A percentile compares a stretch with the other conserved stretches of the same genome.
These are phyloP conservation scores for Aphanomyces astaci DNA, from an alignment of 352 stramenopile genomes.

Conservation along the genomic window DNA sequence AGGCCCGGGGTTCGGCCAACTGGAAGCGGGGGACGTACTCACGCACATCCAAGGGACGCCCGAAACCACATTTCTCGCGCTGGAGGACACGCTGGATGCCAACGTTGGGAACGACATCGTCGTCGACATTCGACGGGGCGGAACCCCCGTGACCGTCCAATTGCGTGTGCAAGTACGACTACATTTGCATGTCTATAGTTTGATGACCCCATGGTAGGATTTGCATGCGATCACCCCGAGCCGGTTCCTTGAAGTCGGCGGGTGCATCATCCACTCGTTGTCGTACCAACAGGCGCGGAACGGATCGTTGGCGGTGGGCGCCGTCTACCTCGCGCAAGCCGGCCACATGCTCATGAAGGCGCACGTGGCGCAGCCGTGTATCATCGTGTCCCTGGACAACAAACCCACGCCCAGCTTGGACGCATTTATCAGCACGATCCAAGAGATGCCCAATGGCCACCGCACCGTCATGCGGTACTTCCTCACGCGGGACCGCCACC, in stretches of 20 bases:
- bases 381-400: slow-evolving; percentile 78
- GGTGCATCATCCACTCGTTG: slow-evolving; percentile 79
- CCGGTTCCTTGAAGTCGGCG: slow-evolving; percentile 77
- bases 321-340: slow-evolving; percentile 78
- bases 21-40: slow-evolving; percentile 83
- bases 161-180: slow-evolving; percentile 34
- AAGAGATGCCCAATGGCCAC: slow-evolving; percentile 63
- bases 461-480: slow-evolving; percentile 81
- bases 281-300: slow-evolving; percentile 86
- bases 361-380: slow-evolving; percentile 72
- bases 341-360: slow-evolving; percentile 89
- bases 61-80: slow-evolving; percentile 75
- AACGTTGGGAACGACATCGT: slow-evolving; percentile 56
- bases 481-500: slow-evolving; percentile 79
- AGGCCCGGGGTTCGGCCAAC: slow-evolving; percentile 56
- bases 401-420: slow-evolving; percentile 74
- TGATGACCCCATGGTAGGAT: slow-evolving; percentile 36
- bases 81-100: slow-evolving; percentile 72
- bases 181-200: not conserved
- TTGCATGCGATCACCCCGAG: slow-evolving; percentile 78
- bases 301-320: slow-evolving; percentile 58
- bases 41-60: slow-evolving; percentile 64
- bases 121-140: slow-evolving; percentile 71
- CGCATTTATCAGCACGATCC: slow-evolving; percentile 69
- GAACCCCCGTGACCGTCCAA: slow-evolving; percentile 35